Base-by-base conservation (phyloP, 208 protist species). In the Zelonia costaricensis region DNA sequence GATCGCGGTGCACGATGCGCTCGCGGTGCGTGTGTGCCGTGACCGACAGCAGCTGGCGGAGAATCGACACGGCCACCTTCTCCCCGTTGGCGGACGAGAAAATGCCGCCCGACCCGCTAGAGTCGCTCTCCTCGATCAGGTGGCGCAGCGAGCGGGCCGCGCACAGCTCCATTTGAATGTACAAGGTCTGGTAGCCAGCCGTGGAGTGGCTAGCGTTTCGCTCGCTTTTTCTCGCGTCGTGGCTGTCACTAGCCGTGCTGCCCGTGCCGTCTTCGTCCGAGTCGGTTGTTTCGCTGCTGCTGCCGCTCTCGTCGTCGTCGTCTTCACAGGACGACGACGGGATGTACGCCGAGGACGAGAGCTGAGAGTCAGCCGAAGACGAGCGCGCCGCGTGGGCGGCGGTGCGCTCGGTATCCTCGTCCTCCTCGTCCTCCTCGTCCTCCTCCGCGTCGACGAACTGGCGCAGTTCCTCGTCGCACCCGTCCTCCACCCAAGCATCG, bases 91-190 rank as follows among this genome's bases (percentile, higher is more conserved):
- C 67, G 20, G 77, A 77, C 35, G 55, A 67, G 52, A 89, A 84
- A 27, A 85, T 59, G 23, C 67, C 68, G 23, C 56, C 43, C 3
- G 59, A 60, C 12, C 67, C 69, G 39, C 51, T 60, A 39, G 61
- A 77, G 40, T 88, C 76, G 31, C 83, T 68, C 57, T 78, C 61
- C 10, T 94, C 88, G 70, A 94, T 88, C 27, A 94, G 53, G 55
- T 91, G 73, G 20, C 85, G 74, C 20, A 94, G 71, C 9, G 84
- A 88, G 25, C 75, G 65, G 15, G 84, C 76, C 18, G 80, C 83
- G 62, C 88, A 94, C 45, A 94, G 70, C 66, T 94, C 85, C 88
- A 94, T 94, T 51, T 92, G 85, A 64, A 94, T 92, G 65, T 92
- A 94, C 20, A 94, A 74, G 28, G 88, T 94, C 57, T 88, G 78